Conservation (phyloP, 495 filamentous ascomycete genomes). For the Penicillium egyptiacum region DNA sequence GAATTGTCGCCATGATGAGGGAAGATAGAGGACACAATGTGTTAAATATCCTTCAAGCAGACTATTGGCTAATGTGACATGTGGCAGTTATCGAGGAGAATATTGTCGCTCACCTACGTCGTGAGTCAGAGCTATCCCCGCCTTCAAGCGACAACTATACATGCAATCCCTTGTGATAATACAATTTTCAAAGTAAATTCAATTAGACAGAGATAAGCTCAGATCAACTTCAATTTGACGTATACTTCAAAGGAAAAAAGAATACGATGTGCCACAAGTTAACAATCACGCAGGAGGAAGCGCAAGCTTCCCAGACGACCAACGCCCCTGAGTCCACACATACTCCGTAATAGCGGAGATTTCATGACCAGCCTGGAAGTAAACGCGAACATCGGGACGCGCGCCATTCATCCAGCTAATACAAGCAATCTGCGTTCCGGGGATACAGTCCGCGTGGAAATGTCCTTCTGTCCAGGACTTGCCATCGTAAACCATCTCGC, state of each 20-base stretch:
- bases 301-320: constrained; percentile 11
- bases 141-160: background rate
- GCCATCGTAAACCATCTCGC: constrained; percentile 13
- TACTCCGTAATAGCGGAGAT: constrained; percentile 20
- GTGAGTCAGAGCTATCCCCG: constrained; percentile 1
- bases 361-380: constrained; percentile 23
- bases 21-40: background rate
- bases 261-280: background rate
- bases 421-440: constrained; percentile 15
- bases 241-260: background rate
- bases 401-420: constrained; percentile 16
- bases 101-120: background rate
- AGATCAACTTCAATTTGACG: background rate
- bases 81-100: background rate
- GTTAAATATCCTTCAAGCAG: too few species aligned
- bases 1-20: background rate
- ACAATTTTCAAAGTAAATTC: background rate
- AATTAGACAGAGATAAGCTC: background rate
- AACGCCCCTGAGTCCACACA: constrained; percentile 11
- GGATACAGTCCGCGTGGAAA: constrained; percentile 14
- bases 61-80: too few species aligned
- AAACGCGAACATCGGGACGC: constrained; percentile 14
- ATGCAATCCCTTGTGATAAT: background rate
- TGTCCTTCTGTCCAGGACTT: constrained; percentile 10
- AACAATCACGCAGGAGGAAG: constrained; percentile 19